Conservation (phyloP, 2,329 filamentous ascomycete species). For the Phoma sp. region DNA sequence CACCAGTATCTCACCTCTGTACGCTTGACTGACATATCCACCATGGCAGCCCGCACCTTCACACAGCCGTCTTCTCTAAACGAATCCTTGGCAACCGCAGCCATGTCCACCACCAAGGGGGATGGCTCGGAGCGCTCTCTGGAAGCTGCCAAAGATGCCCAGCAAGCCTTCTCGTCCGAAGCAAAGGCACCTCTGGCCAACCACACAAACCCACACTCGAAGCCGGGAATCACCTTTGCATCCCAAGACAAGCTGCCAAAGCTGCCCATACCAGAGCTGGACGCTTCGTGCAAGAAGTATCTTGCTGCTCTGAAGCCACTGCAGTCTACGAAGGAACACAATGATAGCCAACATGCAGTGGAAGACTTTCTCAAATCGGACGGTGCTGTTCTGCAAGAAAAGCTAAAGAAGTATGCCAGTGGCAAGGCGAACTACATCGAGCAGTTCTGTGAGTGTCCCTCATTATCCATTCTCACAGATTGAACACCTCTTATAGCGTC, state of each 20-base stretch:
- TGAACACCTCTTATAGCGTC: too few relatives aligned
- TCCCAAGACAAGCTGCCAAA: constrained; percentile 88
- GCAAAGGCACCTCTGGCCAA: constrained; percentile 55
- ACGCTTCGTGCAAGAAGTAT: constrained; percentile 78
- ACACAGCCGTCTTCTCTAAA: constrained; percentile 74
- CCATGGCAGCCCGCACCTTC: constrained; percentile 72
- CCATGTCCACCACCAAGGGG: constrained; percentile 47
- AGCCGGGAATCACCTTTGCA: constrained; percentile 84
- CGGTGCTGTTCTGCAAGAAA: constrained; percentile 84
- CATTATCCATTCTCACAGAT: too few relatives aligned
- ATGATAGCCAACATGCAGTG: constrained; percentile 79
- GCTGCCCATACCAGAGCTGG: constrained; percentile 88
- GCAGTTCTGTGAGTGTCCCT: constrained; percentile 83
- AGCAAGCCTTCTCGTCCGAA: constrained; percentile 55
- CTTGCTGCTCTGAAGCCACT: constrained; percentile 79
- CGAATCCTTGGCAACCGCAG: constrained; percentile 59
- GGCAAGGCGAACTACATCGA: constrained; percentile 97
- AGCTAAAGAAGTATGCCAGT: constrained; percentile 85
- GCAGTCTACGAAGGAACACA: constrained; percentile 79
- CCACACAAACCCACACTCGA: constrained; percentile 60
- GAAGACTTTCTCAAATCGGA: constrained; percentile 82
- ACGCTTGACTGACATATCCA: constrained; percentile 65
- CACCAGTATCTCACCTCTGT: constrained; percentile 78
- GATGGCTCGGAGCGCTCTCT: constrained; percentile 51
- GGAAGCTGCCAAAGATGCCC: constrained; percentile 61